Evolutionary conservation across 768 basidiomycete genomes (phyloP).

Genomic region (Mycena capillaripes): DNA sequence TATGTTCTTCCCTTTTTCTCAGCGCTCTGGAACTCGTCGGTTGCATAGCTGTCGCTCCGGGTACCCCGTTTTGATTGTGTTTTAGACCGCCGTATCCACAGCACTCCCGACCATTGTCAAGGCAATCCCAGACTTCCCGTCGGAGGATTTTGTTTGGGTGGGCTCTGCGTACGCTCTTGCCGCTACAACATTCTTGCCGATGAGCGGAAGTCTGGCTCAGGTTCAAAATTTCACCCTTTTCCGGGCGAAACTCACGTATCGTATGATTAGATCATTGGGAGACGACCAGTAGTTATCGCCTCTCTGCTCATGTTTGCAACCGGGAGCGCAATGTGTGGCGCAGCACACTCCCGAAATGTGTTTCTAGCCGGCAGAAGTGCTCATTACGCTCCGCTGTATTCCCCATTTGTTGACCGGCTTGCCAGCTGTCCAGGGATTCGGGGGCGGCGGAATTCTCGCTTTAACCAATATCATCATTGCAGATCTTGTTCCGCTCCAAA

Average conservation of each 20-base stretch:
- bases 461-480: slow-evolving; percentile 46
- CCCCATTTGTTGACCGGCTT: neutral
- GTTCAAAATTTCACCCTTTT: too few relatives aligned
- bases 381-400: neutral
- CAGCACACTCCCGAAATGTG: slow-evolving; percentile 45
- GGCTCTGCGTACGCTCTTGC: slow-evolving; percentile 50
- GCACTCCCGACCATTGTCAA: slow-evolving; percentile 5
- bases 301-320: slow-evolving; percentile 39
- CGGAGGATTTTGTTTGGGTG: slow-evolving; percentile 48
- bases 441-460: neutral
- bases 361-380: slow-evolving; percentile 34
- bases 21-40: too few relatives aligned
- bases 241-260: too few relatives aligned
- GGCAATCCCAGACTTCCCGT: neutral
- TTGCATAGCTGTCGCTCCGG: too few relatives aligned
- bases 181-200: slow-evolving; percentile 49
- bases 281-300: slow-evolving; percentile 41
- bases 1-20: too few relatives aligned
- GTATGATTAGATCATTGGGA: slow-evolving; percentile 43
- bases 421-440: slow-evolving; percentile 16
- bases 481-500: slow-evolving; percentile 48
- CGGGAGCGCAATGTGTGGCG: slow-evolving; percentile 52
- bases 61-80: too few relatives aligned
- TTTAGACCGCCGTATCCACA: neutral
- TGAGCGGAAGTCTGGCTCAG: slow-evolving; percentile 48